These are phyloP conservation scores for Mycena galopus DNA, from an alignment of 768 basidiomycete genomes.

Conservation along the genomic window DNA sequence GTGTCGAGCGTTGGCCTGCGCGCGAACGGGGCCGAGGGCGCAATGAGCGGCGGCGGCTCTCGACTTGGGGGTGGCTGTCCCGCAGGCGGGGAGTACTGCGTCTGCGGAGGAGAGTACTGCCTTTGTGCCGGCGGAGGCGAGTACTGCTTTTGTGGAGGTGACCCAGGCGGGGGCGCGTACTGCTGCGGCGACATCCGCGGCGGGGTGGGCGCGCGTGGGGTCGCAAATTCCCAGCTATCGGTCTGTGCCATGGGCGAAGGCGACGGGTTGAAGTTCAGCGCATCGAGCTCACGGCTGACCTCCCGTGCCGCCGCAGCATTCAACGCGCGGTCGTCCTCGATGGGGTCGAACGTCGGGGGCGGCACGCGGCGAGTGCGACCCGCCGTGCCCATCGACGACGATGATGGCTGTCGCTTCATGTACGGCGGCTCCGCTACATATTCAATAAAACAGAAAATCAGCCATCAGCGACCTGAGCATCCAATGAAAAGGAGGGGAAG, in stretches of 20 bases:
- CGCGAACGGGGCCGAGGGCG: constrained; percentile 21
- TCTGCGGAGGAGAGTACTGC: constrained; percentile 24
- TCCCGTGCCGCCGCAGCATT: constrained; percentile 79
- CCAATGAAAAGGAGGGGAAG: too few relatives aligned
- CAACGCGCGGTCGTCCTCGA: constrained; percentile 66
- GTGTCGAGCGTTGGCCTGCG: constrained; percentile 17
- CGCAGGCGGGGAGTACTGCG: constrained; percentile 16
- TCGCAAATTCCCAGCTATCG: constrained; percentile 23
- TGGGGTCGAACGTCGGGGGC: constrained; percentile 52
- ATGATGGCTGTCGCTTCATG: constrained; percentile 24
- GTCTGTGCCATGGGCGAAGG: constrained; percentile 2
- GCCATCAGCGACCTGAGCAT: too few relatives aligned
- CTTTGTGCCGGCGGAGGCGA: not conserved
- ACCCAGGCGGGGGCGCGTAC: not conserved
- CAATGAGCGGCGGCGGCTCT: constrained; percentile 36
- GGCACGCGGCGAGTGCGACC: constrained; percentile 46
- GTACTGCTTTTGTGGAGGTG: too few relatives aligned
- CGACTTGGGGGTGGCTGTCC: constrained; percentile 4
- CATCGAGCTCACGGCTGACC: constrained; percentile 74
- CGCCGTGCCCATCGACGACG: not conserved
- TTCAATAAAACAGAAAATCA: not conserved
- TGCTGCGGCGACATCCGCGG: not conserved
- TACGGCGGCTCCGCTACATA: constrained; percentile 16
- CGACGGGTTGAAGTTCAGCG: constrained; percentile 55
- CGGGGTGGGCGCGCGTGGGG: constrained; percentile 22